Conservation (phyloP, 2,329 filamentous ascomycete genomes). For the Aspergillus versicolor region DNA sequence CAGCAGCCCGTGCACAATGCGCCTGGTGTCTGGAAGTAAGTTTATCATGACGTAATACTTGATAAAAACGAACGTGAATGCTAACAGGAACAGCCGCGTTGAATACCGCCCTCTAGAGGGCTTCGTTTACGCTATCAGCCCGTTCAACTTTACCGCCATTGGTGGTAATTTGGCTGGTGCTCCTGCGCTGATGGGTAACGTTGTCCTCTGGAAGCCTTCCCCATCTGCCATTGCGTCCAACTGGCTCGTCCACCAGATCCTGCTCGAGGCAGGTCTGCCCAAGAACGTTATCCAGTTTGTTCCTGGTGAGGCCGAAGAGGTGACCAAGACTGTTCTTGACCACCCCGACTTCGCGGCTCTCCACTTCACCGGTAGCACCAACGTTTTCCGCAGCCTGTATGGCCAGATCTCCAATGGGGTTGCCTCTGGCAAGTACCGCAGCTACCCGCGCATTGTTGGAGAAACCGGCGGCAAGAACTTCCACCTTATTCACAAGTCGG, state of each 20-base stretch:
- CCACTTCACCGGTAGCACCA: constrained; percentile 91
- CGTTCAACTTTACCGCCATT: constrained; percentile 98
- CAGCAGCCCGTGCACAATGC: constrained; percentile 84
- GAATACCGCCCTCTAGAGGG: constrained; percentile 90
- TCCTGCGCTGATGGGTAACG: constrained; percentile 87
- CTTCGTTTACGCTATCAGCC: constrained; percentile 90
- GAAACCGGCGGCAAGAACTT: constrained; percentile 96
- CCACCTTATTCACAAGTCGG: constrained; percentile 75
- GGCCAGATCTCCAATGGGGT: constrained; percentile 80
- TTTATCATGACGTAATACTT: background rate
- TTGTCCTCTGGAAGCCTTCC: constrained; percentile 96
- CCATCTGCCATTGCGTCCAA: constrained; percentile 85
- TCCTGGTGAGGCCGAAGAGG: constrained; percentile 79
- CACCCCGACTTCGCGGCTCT: constrained; percentile 85
- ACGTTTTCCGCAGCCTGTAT: constrained; percentile 85
- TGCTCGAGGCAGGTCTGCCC: constrained; percentile 87
- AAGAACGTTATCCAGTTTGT: constrained; percentile 91
- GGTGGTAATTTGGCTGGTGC: constrained; percentile 81
- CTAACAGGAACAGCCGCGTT: constrained; percentile 54
- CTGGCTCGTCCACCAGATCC: constrained; percentile 85
- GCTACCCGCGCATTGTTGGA: constrained; percentile 85
- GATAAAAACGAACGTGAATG: background rate
- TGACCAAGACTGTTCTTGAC: constrained; percentile 73
- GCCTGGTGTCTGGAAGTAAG: constrained; percentile 79
- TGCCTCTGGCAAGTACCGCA: constrained; percentile 75